A percentile compares a stretch with the other conserved stretches of the same genome.
phyloP scores from a whole-genome alignment of 2,329 filamentous ascomycete species.

The Colletotrichum scovillei region DNA sequence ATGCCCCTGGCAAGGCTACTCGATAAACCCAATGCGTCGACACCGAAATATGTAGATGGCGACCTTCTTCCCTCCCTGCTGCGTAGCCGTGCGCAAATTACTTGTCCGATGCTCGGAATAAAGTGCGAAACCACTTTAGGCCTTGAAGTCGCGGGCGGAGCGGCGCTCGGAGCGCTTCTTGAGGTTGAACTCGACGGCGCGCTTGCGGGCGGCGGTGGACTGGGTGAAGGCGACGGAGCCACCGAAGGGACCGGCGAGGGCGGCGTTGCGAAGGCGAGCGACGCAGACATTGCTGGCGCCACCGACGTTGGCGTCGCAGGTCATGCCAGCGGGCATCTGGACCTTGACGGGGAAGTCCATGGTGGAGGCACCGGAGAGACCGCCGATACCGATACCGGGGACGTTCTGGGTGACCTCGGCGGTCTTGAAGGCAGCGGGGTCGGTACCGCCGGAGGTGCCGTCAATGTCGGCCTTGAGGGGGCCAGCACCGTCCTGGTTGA shows the following conservation, averaged over 20 bases:
- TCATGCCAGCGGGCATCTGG: slow-evolving; percentile 75
- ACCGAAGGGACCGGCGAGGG: slow-evolving; percentile 73
- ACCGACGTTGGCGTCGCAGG: slow-evolving; percentile 68
- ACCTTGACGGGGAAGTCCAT: slow-evolving; percentile 74
- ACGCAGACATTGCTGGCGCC: slow-evolving; percentile 73
- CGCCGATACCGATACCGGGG: slow-evolving; percentile 65
- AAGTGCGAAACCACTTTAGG: slow-evolving; percentile 12
- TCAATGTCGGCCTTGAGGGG: slow-evolving; percentile 71
- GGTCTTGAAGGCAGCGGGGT: slow-evolving; percentile 67
- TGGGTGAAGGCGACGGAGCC: slow-evolving; percentile 75
- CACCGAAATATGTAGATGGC: neutral
- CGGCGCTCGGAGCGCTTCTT: slow-evolving; percentile 46
- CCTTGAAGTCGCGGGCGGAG: slow-evolving; percentile 37
- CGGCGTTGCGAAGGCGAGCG: slow-evolving; percentile 71
- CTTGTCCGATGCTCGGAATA: slow-evolving; percentile 4
- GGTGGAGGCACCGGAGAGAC: slow-evolving; percentile 67
- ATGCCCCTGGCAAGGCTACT: slow-evolving; percentile 14
- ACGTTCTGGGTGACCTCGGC: slow-evolving; percentile 71
- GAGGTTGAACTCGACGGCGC: slow-evolving; percentile 65
- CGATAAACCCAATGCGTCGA: neutral
- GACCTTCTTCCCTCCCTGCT: neutral
- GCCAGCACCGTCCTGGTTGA: slow-evolving; percentile 78
- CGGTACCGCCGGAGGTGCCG: slow-evolving; percentile 70
- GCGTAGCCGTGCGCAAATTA: slow-evolving; percentile 6
- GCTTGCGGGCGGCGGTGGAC: slow-evolving; percentile 68